phyloP scores from a whole-genome alignment of 1,284 basidiomycete genomes.

The Marasmius sp. region DNA sequence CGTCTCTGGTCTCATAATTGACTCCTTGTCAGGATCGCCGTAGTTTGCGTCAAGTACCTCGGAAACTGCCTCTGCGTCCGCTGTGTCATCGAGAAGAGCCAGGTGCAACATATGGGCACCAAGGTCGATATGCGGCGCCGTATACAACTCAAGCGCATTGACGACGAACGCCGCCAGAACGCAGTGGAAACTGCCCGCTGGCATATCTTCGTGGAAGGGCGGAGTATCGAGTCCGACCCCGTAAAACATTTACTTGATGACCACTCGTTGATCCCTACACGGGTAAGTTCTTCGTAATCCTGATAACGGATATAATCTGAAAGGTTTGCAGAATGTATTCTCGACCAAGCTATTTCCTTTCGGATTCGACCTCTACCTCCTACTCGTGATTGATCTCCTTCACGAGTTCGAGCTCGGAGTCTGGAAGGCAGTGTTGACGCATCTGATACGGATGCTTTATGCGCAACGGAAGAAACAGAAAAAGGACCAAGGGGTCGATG shows the following conservation, averaged over 20 bases:
- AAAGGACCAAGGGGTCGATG: slow-evolving; percentile 2
- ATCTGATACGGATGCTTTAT: slow-evolving; percentile 22
- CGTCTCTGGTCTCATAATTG: too few species aligned
- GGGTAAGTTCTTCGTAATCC: too few species aligned
- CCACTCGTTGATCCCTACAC: too few species aligned
- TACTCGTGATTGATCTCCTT: neutral
- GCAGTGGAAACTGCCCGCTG: too few species aligned
- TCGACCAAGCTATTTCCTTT: slow-evolving; percentile 1
- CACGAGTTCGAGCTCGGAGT: too few species aligned
- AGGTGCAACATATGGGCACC: slow-evolving; percentile 20
- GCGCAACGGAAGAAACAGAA: neutral
- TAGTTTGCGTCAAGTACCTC: too few species aligned
- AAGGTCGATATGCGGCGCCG: slow-evolving; percentile 14
- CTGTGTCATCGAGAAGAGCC: slow-evolving; percentile 16
- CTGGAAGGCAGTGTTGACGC: slow-evolving; percentile 23
- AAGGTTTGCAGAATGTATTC: too few species aligned
- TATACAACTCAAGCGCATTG: neutral
- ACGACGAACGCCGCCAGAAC: slow-evolving; percentile 8
- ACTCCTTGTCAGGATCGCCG: slow-evolving; percentile 25
- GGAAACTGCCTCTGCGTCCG: too few species aligned
- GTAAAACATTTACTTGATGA: slow-evolving; percentile 15
- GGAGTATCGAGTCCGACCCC: neutral
- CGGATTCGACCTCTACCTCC: slow-evolving; percentile 16
- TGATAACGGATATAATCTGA: too few species aligned
- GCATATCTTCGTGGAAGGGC: slow-evolving; percentile 16